Evolutionary conservation across 805 yeast genomes (phyloP), one percentile per base, ranked within the genome.

Genomic region (Ogataea ramenticola): DNA sequence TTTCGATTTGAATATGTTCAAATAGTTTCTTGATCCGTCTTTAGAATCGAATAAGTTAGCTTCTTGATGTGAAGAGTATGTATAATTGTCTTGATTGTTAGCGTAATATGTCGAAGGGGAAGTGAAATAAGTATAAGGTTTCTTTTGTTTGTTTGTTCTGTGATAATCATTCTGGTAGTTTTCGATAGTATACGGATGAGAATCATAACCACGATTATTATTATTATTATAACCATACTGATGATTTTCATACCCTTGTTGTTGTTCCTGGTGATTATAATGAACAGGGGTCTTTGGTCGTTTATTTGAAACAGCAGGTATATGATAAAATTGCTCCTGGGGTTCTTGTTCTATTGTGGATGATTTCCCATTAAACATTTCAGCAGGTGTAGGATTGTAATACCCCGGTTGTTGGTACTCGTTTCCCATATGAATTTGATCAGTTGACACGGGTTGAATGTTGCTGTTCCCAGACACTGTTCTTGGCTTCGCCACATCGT

Each of bases 321-420:
- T 39, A 12, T 15, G 16, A 31, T 39, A 39, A 16, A n/a, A 39
- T 20, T 20, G 11, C 17, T 36, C 27, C 27, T 24, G 10, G 10
- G 27, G 27, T 24, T 24, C 30, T 27, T 26, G 32, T 26, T 7
- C 32, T 10, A 24, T 22, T 5, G 8, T 24, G 10, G 14, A 14
- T 22, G 32, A 14, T 7, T 15, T 9, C 24, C 33, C n/a, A 32
- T 17, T 17, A 14, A 39, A 39, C 14, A 30, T 8, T 9, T 39
- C 36, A 2, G 42, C 42, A 17, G 42, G 42, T 19, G 42, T 39
- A 30, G 42, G 36, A 30, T 31, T 32, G 10, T 30, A 29, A 22
- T 24, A 19, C 7, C 42, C 42, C 4, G 5, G 10, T n/a, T 24
- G 27, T 15, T n/a, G 30, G 9, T 34, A 12, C 33, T 35, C 27